Conservation (phyloP, 1,284 basidiomycete genomes). For the Rhodofomes roseus region DNA sequence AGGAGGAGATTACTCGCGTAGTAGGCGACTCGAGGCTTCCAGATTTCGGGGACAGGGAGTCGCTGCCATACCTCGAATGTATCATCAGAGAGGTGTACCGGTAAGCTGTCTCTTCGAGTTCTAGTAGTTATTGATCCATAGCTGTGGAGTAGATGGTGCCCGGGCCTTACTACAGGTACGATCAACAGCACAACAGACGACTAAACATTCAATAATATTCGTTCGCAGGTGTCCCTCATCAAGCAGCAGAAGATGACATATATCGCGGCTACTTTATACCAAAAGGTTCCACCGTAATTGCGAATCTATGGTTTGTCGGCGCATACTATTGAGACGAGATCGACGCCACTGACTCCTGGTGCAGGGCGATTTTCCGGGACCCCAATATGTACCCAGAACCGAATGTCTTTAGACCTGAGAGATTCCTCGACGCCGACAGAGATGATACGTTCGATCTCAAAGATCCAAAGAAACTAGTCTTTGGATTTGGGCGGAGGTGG, state of each 20-base stretch:
- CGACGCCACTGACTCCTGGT: neutral
- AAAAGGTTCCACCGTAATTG: conserved; percentile 18
- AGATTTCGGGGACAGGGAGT: conserved; percentile 42
- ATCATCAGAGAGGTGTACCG: conserved; percentile 31
- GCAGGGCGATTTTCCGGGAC: conserved; percentile 20
- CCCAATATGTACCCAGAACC: conserved; percentile 16
- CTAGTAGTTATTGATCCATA: too few relatives aligned
- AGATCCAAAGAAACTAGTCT: conserved; percentile 17
- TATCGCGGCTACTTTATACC: conserved; percentile 21
- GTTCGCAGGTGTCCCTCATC: conserved; percentile 17
- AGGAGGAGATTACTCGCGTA: conserved; percentile 27
- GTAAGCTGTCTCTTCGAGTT: conserved; percentile 3
- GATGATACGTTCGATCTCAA: conserved; percentile 36
- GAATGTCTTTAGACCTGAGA: conserved; percentile 4
- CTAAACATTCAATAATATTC: too few relatives aligned
- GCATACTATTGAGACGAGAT: too few relatives aligned
- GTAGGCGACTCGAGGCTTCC: conserved; percentile 43
- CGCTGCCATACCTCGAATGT: conserved; percentile 36
- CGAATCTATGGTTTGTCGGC: conserved; percentile 14
- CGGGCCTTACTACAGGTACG: too few relatives aligned
- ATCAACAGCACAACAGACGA: too few relatives aligned
- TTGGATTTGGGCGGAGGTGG: conserved; percentile 32
- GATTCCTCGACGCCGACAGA: conserved; percentile 39
- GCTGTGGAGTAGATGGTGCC: too few relatives aligned
- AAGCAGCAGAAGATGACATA: conserved; percentile 14